Evolutionary conservation across 2,329 filamentous ascomycete genomes (phyloP).

Genomic region (Dactylellina haptotyla): DNA sequence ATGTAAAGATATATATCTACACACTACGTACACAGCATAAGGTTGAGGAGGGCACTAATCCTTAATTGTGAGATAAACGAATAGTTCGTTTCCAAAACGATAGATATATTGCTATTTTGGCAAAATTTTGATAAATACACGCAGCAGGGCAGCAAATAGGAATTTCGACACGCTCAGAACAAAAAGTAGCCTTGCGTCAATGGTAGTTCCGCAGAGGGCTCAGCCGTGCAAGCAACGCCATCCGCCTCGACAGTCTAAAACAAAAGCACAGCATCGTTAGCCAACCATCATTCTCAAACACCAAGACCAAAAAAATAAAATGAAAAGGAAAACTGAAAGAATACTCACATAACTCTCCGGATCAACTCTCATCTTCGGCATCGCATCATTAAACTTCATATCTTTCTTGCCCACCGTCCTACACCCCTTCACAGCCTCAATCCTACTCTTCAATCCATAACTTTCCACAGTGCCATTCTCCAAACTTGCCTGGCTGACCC

Average conservation of each 20-base stretch:
- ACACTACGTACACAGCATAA: too few relatives aligned
- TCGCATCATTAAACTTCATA: constrained; percentile 87
- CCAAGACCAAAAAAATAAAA: constrained; percentile 4
- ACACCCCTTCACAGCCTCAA: constrained; percentile 82
- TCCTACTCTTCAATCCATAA: constrained; percentile 80
- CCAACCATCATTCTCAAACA: constrained; percentile 2
- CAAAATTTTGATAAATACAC: not conserved
- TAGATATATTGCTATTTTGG: too few relatives aligned
- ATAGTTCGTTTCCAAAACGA: too few relatives aligned
- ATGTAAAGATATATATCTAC: too few relatives aligned
- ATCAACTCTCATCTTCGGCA: constrained; percentile 89
- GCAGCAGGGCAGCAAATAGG: too few relatives aligned
- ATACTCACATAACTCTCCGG: constrained; percentile 79
- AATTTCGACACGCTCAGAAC: constrained; percentile 68
- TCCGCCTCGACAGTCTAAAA: constrained; percentile 79
- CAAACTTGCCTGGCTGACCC: constrained; percentile 80
- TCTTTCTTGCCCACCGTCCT: constrained; percentile 80
- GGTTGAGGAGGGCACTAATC: too few relatives aligned
- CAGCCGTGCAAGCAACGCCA: constrained; percentile 76
- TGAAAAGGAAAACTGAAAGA: constrained; percentile 2
- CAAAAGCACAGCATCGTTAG: constrained; percentile 25
- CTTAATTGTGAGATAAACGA: too few relatives aligned
- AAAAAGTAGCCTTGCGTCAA: constrained; percentile 81
- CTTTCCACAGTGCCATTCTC: constrained; percentile 72
- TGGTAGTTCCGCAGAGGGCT: constrained; percentile 76